phyloP scores from a whole-genome alignment of 2,329 filamentous ascomycete genomes.

The Colletotrichum navitas region DNA sequence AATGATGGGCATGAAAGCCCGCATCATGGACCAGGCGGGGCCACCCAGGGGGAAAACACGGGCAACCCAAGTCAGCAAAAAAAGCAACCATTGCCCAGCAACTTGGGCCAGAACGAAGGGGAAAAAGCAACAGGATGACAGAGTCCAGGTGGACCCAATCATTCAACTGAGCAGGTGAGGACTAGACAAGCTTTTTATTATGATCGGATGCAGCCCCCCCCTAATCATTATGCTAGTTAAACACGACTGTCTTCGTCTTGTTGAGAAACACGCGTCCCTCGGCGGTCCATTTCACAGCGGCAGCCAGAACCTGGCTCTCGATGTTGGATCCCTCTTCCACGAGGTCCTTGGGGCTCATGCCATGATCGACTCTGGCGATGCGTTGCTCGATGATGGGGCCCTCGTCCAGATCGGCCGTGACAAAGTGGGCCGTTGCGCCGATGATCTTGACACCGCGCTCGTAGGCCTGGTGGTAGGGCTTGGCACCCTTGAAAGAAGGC shows the following conservation, averaged over 20 bases:
- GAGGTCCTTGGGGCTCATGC: conserved; percentile 79
- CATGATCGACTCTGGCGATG: conserved; percentile 81
- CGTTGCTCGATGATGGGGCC: conserved; percentile 91
- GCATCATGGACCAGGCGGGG: not conserved
- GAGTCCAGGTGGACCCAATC: not conserved
- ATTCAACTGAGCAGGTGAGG: not conserved
- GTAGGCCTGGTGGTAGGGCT: conserved; percentile 89
- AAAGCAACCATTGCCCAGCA: no score
- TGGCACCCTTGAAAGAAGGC: conserved; percentile 88
- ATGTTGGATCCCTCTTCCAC: conserved; percentile 86
- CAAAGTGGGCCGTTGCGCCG: conserved; percentile 87
- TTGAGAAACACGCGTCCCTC: conserved; percentile 84
- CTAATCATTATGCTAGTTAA: conserved; percentile 57
- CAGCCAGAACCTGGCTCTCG: conserved; percentile 84
- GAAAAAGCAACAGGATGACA: not conserved
- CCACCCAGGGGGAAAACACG: not conserved
- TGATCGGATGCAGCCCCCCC: not conserved
- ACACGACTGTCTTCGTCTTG: conserved; percentile 84
- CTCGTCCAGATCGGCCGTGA: conserved; percentile 87
- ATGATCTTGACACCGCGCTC: conserved; percentile 91
- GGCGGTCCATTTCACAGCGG: conserved; percentile 86
- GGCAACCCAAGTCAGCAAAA: not conserved
- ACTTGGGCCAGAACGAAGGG: not conserved
- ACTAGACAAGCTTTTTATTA: conserved; percentile 25
- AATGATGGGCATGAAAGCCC: not conserved